Percentiles rank a stretch among this genome's conserved stretches.
phyloP scores from a whole-genome alignment of 2,329 filamentous ascomycete species.

The Sordariomycetes sp. region DNA sequence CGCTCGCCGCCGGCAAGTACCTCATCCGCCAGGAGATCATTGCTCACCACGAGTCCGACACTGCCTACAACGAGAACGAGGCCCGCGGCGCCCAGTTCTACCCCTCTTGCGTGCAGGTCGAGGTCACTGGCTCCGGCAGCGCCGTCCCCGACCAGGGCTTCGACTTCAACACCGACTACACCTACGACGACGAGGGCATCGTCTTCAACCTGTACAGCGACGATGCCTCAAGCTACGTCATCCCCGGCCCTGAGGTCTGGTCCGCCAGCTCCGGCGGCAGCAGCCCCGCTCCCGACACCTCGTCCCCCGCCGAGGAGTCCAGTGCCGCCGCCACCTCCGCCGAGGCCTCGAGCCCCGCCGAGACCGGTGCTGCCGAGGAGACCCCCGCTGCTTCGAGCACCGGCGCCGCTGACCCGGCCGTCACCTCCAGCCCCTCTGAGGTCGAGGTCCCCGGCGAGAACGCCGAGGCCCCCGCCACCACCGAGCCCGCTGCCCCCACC shows the following conservation, averaged over 20 bases:
- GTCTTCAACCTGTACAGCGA: slow-evolving; percentile 41
- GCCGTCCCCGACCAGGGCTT: slow-evolving; percentile 24
- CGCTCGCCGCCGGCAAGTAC: slow-evolving; percentile 35
- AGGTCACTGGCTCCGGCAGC: slow-evolving; percentile 35
- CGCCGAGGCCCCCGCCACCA: not conserved
- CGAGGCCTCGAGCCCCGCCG: not conserved
- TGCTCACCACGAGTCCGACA: slow-evolving; percentile 31
- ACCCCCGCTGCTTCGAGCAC: not conserved
- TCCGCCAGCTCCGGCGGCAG: slow-evolving; percentile 3
- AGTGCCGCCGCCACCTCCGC: slow-evolving; percentile 3
- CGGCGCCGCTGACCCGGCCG: not conserved
- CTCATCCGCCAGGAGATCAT: slow-evolving; percentile 42
- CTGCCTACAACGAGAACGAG: slow-evolving; percentile 14
- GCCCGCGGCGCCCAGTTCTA: slow-evolving; percentile 37
- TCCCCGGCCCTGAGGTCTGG: slow-evolving; percentile 21
- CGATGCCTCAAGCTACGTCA: slow-evolving; percentile 14
- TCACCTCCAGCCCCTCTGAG: not conserved
- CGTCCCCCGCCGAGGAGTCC: slow-evolving; percentile 3
- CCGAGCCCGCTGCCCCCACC: not conserved
- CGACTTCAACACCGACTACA: slow-evolving; percentile 41
- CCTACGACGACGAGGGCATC: slow-evolving; percentile 41
- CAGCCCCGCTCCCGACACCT: slow-evolving; percentile 2
- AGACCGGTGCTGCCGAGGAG: not conserved
- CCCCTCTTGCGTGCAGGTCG: slow-evolving; percentile 45
- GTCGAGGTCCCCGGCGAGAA: not conserved